Evolutionary conservation across 2,329 filamentous ascomycete genomes (phyloP).

Genomic region (Trichoderma atrobrunneum): DNA sequence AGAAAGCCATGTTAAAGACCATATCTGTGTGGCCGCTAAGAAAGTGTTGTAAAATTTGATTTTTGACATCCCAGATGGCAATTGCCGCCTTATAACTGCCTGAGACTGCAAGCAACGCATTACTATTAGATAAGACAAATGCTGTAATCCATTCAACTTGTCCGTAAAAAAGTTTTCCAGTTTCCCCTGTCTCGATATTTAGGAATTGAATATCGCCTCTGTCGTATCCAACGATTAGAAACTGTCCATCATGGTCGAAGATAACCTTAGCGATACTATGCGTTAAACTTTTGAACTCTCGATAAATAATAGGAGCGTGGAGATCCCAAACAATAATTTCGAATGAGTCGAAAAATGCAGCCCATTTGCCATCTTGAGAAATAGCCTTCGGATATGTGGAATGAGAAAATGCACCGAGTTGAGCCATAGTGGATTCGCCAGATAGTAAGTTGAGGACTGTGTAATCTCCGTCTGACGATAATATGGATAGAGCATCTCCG

Average conservation of each 20-base stretch:
- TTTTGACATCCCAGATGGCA: background rate
- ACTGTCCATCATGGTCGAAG: background rate
- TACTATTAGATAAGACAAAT: background rate
- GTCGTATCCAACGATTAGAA: background rate
- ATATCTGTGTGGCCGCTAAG: background rate
- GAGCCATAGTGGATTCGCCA: background rate
- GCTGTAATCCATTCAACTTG: background rate
- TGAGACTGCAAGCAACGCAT: background rate
- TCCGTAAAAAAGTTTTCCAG: background rate
- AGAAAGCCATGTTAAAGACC: background rate
- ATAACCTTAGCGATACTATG: background rate
- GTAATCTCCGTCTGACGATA: background rate
- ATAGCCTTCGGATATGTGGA: rapidly evolving
- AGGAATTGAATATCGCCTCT: background rate
- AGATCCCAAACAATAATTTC: background rate
- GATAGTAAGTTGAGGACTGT: background rate
- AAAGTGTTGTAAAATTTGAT: background rate
- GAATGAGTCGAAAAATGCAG: background rate
- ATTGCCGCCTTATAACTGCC: background rate
- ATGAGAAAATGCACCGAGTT: background rate
- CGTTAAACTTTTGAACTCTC: background rate
- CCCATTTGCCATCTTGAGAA: background rate
- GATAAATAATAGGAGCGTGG: background rate
- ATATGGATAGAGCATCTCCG: background rate
- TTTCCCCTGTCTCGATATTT: background rate